Base-by-base conservation (phyloP, 2,329 filamentous ascomycete genomes). In the Elsinoe australis region DNA sequence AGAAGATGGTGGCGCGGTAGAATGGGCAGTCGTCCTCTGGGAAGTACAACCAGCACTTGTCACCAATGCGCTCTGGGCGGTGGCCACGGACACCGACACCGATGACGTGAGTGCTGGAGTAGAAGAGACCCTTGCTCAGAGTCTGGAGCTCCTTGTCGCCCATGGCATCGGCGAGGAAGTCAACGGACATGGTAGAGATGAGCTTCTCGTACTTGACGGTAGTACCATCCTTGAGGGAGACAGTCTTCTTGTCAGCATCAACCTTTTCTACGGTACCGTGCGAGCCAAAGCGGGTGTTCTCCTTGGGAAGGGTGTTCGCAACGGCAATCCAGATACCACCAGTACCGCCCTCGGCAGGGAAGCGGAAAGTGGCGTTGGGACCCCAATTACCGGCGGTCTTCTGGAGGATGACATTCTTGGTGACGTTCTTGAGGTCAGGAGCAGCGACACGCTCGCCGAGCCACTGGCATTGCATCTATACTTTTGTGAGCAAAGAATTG, bases 21-120 rank as follows among this genome's bases (percentile, higher is more conserved):
- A 98, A 98, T 66, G 88, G 88, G 76, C 88, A 95, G 78, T 98
- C 84, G 69, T 95, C 85, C 70, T 98, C 92, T 54, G 92, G 92
- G 81, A 96, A 98, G 80, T 98, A 98, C 57, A 98, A 76, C 89
- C 92, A 98, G 82, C 92, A 98, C 79, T 96, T 98, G 75, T 98
- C 92, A 56, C 92, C 92, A 59, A 98, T 98, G 64, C 87, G 85
- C 69, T 95, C 88, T 31, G 92, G 92, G 58, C 92, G 87, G 61
- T 76, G 78, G 56, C 92, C 92, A 64, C 92, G 87, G 62, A 98
- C 77, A 71, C 92, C 92, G 55, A 98, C 86, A 69, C 92, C 92
- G 59, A 98, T 85, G 61, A 98, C 90, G 71, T 98, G 92, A 49
- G 92, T 98, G 59, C 85, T 89, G 47, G 89, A 95, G 78, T 94